Conservation (phyloP, 306 rosid genomes). For the Ormosia emarginata region DNA sequence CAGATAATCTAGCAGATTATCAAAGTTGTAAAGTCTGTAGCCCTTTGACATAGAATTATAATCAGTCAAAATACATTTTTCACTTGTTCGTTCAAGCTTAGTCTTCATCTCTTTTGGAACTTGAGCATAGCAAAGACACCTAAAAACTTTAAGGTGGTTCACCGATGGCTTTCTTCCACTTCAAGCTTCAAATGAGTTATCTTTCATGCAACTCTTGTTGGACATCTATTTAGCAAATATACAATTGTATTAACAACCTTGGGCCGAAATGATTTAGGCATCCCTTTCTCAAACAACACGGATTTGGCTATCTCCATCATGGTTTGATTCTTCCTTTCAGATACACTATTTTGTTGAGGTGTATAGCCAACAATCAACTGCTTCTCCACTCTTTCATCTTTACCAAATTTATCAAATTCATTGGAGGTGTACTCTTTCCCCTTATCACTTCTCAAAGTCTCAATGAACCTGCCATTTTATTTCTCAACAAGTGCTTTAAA, state of each 20-base stretch:
- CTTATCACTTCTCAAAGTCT: not conserved
- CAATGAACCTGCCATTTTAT: not conserved
- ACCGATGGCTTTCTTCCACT: too few species aligned
- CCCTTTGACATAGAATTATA: too few species aligned
- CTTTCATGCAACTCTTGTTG: not conserved
- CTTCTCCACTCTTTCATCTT: not conserved
- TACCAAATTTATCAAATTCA: too few species aligned
- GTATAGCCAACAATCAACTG: not conserved
- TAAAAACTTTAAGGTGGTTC: too few species aligned
- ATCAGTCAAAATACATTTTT: too few species aligned
- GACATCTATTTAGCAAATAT: not conserved
- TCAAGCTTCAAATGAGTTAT: not conserved
- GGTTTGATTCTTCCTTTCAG: not conserved
- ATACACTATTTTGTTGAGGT: not conserved
- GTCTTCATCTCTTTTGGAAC: too few species aligned
- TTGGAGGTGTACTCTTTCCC: not conserved
- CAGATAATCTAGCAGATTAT: too few species aligned
- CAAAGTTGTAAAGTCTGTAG: too few species aligned
- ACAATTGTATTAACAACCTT: not conserved
- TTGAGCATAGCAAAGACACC: too few species aligned
- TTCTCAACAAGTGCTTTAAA: not conserved
- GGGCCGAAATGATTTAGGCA: not conserved
- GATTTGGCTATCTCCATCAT: not conserved
- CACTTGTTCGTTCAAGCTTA: too few species aligned
- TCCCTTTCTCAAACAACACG: not conserved